These are phyloP conservation scores for Phoma sp. DNA, from an alignment of 2,329 filamentous ascomycete species.

Conservation along the genomic window DNA sequence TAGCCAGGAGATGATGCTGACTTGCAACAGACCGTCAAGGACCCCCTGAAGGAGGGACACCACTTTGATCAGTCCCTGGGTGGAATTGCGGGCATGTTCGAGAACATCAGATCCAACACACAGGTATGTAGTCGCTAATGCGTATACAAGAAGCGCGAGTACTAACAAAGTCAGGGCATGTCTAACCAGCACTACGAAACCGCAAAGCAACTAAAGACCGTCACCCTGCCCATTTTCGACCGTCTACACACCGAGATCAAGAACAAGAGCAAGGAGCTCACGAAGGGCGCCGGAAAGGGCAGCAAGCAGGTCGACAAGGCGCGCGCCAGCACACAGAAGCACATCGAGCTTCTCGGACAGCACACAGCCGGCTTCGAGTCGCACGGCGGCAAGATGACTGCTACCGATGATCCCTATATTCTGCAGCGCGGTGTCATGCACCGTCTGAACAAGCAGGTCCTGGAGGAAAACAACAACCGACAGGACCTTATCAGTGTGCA, in stretches of 20 bases:
- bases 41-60: conserved; percentile 84
- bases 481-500: conserved; percentile 93
- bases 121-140: conserved; percentile 57
- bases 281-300: conserved; percentile 78
- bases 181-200: conserved; percentile 90
- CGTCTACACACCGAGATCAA: conserved; percentile 96
- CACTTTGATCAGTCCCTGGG: conserved; percentile 93
- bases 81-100: conserved; percentile 87
- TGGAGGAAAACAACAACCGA: conserved; percentile 94
- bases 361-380: conserved; percentile 82
- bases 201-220: conserved; percentile 85
- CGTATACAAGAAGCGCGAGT: background rate
- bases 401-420: conserved; percentile 85
- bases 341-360: conserved; percentile 91
- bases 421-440: conserved; percentile 81
- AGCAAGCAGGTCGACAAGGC: conserved; percentile 93
- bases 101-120: conserved; percentile 92
- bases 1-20: conserved; percentile 7
- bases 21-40: conserved; percentile 74
- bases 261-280: conserved; percentile 90
- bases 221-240: conserved; percentile 86
- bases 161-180: conserved; percentile 65
- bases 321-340: conserved; percentile 85
- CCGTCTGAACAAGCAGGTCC: conserved; percentile 86
- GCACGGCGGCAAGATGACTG: conserved; percentile 71